phyloP scores from a whole-genome alignment of 306 rosid species.

The Trifolium fragiferum region DNA sequence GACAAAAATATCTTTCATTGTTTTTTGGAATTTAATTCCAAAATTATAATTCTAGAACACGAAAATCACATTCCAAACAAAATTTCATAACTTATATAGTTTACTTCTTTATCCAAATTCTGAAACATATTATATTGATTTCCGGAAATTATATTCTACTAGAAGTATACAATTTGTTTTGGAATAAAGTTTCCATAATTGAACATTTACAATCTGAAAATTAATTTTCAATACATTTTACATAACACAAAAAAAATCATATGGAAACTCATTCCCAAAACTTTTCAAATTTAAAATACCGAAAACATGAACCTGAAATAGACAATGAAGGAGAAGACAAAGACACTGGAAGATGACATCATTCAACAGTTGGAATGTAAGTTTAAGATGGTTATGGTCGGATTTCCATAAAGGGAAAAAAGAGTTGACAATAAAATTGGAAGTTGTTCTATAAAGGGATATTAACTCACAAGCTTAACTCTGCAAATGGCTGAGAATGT shows the following conservation, averaged over 20 bases:
- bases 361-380: background rate
- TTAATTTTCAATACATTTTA: too few relatives aligned
- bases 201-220: too few relatives aligned
- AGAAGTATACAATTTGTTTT: too few relatives aligned
- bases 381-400: background rate
- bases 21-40: background rate
- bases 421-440: too few relatives aligned
- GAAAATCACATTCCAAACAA: background rate
- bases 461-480: too few relatives aligned
- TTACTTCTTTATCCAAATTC: too few relatives aligned
- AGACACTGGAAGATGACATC: background rate
- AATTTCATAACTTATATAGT: background rate
- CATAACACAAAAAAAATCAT: background rate
- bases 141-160: too few relatives aligned
- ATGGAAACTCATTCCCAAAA: too few relatives aligned
- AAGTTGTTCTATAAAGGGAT: too few relatives aligned
- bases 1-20: background rate
- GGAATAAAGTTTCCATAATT: too few relatives aligned
- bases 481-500: background rate
- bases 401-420: background rate
- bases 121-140: too few relatives aligned
- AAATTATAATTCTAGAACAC: background rate
- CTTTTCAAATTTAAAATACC: too few relatives aligned
- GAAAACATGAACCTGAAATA: background rate
- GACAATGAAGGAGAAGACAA: background rate